Base-by-base conservation (phyloP, 768 basidiomycete species). In the Amanita pallidorosea region DNA sequence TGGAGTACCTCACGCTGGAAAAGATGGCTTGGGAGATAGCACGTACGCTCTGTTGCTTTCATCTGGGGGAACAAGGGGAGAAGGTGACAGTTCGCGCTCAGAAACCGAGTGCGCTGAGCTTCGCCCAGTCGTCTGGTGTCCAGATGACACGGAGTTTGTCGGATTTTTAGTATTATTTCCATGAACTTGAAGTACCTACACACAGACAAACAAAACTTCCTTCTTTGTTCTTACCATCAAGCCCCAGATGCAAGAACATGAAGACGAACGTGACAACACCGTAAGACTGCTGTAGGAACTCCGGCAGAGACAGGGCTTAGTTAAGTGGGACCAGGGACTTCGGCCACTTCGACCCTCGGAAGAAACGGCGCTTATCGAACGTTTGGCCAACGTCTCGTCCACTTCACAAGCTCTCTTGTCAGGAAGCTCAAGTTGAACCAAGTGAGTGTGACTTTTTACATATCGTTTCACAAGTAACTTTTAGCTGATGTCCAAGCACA, bases 91-190 rank as follows among this genome's bases (percentile, higher is more conserved):
- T 80, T 3, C 67, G 75, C 0, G 71, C 82, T 18, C 76, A 78
- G 52, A 90, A 88, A 56, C 85, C 86, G 0, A 80, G 78, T 49
- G 87, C 87, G 0, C 63, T 88, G 20, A 78, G 80, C 23, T 84
- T 80, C 60, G 84, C 81, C 3, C 65, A 72, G n/a, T 72, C 73
- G 1, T 81, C 85, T 0, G 77, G 74, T 7, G 79, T 88, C 15
- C 68, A 77, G 54, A 77, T 87, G 36, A 80, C 76, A 0, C 71
- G 82, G 31, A 53, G 47, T 18, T 2, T 34, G 18, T 18, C 37
- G 1, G 49, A 50, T 50, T 50, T 50, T 12, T 9, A 25, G 34
- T 9, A 29, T n/a, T n/a, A n/a, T n/a, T n/a, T n/a, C n/a, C n/a
- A n/a, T 29, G 8, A 9, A 33, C 3, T 33, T n/a, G n/a, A n/a